Evolutionary conservation across 129 eudicot species (phyloP).

Genomic region (Silybum marianum): DNA sequence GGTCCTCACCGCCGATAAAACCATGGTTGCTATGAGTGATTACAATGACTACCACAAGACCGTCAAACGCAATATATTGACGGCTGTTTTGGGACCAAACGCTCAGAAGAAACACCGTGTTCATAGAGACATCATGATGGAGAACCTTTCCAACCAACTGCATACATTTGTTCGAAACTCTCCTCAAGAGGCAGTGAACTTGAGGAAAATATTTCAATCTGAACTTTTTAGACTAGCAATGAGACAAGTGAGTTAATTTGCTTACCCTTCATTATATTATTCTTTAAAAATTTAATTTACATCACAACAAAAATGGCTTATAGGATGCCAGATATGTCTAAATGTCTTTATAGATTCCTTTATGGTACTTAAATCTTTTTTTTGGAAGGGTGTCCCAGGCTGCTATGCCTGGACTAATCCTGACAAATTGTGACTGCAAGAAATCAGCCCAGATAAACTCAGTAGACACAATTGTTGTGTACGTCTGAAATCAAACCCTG

Average conservation of each 20-base stretch:
- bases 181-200: conserved; percentile 53
- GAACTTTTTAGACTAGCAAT: conserved; percentile 82
- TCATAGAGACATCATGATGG: conserved; percentile 63
- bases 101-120: conserved; percentile 80
- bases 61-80: conserved; percentile 54
- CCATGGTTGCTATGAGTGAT: conserved; percentile 91
- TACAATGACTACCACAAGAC: conserved; percentile 75
- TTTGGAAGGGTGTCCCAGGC: too few relatives aligned
- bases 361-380: background rate
- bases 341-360: background rate
- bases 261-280: background rate
- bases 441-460: too few relatives aligned
- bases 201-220: conserved; percentile 64
- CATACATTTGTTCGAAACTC: conserved; percentile 33
- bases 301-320: background rate
- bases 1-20: conserved; percentile 77
- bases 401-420: too few relatives aligned
- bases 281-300: background rate
- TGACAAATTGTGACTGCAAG: too few relatives aligned
- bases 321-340: background rate
- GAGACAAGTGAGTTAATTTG: conserved; percentile 63
- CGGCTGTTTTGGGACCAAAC: conserved; percentile 68
- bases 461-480: too few relatives aligned
- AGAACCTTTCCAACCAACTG: conserved; percentile 46
- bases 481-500: too few relatives aligned